Base-by-base conservation (phyloP, 2,329 filamentous ascomycete genomes). In the Fusarium devonianum region DNA sequence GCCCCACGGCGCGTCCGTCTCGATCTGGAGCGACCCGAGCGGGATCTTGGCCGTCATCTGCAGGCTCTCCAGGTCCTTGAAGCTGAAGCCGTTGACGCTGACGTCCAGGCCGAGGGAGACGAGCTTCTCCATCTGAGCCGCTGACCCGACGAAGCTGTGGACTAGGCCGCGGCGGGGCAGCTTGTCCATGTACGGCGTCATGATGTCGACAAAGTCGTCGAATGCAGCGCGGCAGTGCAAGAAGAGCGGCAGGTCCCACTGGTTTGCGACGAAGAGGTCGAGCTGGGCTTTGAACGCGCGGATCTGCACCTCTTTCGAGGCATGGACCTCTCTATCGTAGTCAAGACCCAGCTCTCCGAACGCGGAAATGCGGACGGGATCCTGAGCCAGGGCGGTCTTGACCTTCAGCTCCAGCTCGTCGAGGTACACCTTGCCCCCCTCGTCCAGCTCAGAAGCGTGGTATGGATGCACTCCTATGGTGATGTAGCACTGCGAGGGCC, bases 381-480 rank as follows among this genome's bases (percentile, higher is more conserved):
- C 30, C 12, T 68, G 57, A 1, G 59, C 50, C 2, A 70, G 51
- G 0, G 66, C 64, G 8, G 44, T 48, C 17, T 64, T 60, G 3
- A 66, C 64, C 19, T 57, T 58, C 17, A 56, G 49, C 39, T 57
- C 62, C n/a, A 66, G 32, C 18, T 62, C 50, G 8, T 42, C 43
- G 9, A 66, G 46, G 22, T 66, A 63, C 8, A 58, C 33, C 35
- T 63, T 52, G 3, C 65, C 63, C 16, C 63, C 63, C 7, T 59
- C 46, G 6, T 75, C 73, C 1, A 77, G 71, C 46, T 79, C 76
- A 0, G 60, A 60, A 0, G 76, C 78, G 36, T 81, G 75, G 45
- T 81, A 81, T 0, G 78, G 78, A 47, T 81, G 78, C 4, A 80
- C 69, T 2, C 78, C 78, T 8, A 80, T 67, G 2, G 78, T 80